Evolutionary conservation across 148 eudicot species (phyloP).

Genomic region (Chenopodium quinoa): DNA sequence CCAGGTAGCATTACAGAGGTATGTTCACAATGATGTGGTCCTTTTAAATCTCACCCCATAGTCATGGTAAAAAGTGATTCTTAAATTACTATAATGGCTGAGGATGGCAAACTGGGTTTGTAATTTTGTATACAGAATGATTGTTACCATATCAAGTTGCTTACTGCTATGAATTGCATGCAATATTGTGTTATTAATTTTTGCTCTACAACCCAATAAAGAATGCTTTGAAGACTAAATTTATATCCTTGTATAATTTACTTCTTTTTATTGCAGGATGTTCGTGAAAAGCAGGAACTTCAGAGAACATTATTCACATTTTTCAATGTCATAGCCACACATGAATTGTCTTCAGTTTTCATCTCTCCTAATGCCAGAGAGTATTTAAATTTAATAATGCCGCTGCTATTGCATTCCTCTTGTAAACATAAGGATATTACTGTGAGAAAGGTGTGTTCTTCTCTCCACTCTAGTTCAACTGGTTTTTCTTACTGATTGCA

Average conservation of each 20-base stretch:
- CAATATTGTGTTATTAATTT: background rate
- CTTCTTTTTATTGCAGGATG: slow-evolving; percentile 51
- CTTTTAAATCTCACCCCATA: background rate
- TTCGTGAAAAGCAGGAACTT: slow-evolving; percentile 88
- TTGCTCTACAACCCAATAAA: background rate
- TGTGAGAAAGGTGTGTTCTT: slow-evolving; percentile 69
- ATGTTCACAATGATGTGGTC: slow-evolving; percentile 10
- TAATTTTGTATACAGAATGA: background rate
- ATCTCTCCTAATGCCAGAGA: slow-evolving; percentile 61
- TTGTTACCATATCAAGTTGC: background rate
- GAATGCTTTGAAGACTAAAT: background rate
- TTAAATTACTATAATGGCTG: background rate
- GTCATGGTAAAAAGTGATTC: background rate
- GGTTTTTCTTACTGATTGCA: background rate
- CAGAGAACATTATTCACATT: slow-evolving; percentile 80
- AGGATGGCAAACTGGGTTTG: slow-evolving; percentile 4
- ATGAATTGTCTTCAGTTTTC: slow-evolving; percentile 80
- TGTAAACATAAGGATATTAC: slow-evolving; percentile 79
- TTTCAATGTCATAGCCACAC: slow-evolving; percentile 82
- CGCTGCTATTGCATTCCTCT: slow-evolving; percentile 58
- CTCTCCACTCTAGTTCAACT: background rate
- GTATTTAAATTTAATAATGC: slow-evolving; percentile 69
- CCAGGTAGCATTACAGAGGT: slow-evolving; percentile 95
- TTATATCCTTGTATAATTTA: background rate
- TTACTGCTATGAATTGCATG: background rate